Evolutionary conservation across 2,329 filamentous ascomycete genomes (phyloP), one percentile per base, ranked within the genome.

Genomic region (Akanthomyces lecanii): DNA sequence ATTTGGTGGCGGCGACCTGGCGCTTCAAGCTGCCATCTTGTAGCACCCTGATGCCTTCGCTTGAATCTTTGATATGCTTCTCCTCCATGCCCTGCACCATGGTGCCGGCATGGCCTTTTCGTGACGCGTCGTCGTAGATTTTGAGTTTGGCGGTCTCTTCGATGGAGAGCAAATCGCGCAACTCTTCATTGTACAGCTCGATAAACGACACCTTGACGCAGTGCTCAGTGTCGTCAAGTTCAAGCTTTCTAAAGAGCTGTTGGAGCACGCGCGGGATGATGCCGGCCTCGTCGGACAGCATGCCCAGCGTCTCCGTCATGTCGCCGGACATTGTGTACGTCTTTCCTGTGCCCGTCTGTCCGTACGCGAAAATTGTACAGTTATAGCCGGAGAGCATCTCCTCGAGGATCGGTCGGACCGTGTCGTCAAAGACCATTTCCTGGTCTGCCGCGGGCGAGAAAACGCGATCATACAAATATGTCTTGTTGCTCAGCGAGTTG

Each of bases 261-360:
- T 97, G 89, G 0, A 99, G 80, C 0, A 93, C 92, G 55, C 96
- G 89, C 28, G 96, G 96, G 66, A 99, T 95, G 69, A 99, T 98
- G 69, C 95, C 95, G 33, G 96, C 95, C 45, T 88, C 89, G 72
- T 98, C 95, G 1, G 94, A 94, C 16, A 96, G 82, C 64, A 97
- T 87, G 1, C 94, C 92, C 44, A 92, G 77, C 0, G 87, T 91
- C 69, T 97, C 91, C 16, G 85, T 91, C 86, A 99, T 97, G 75
- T 99, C 94, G 62, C 95, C 95, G 0, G 94, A 97, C 95, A 99
- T 99, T 28, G 95, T 99, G 76, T 99, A 99, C 16, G 95, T 99
- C 76, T 99, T 99, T 69, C 95, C 95, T 0, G 95, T 99, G 51
- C 95, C 95, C 0, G 95, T 99, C 75, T 99, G 95, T 30, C 95